These are phyloP conservation scores for Chlamydomonas reinhardtii DNA, from an alignment of 163 green algal genomes.

Conservation along the genomic window DNA sequence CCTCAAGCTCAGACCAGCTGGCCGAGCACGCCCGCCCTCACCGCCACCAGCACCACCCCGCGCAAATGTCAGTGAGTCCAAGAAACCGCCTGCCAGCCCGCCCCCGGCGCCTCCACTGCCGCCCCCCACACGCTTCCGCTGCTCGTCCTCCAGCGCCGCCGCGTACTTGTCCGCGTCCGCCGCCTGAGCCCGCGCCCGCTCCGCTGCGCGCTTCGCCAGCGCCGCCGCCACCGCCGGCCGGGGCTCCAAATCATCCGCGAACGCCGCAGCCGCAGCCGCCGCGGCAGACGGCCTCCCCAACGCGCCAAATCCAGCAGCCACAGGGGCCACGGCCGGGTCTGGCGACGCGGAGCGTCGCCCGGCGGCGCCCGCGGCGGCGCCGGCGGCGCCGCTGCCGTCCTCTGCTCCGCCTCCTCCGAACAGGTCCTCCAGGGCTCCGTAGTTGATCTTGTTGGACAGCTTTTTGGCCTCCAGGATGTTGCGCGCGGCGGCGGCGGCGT, in stretches of 20 bases:
- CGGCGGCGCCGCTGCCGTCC: not conserved
- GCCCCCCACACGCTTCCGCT: constrained; percentile 8
- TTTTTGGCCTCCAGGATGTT: constrained; percentile 64
- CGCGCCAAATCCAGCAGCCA: not conserved
- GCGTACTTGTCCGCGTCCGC: constrained; percentile 11
- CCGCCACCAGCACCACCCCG: not conserved
- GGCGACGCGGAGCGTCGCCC: not conserved
- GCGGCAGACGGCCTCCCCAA: not conserved
- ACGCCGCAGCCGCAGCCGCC: not conserved
- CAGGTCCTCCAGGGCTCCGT: constrained; percentile 64
- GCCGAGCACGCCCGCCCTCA: not conserved
- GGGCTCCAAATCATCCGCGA: not conserved
- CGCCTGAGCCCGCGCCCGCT: not conserved
- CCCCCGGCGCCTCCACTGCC: not conserved
- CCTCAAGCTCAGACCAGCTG: constrained; percentile 13
- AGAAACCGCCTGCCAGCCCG: constrained; percentile 48
- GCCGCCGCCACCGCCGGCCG: not conserved
- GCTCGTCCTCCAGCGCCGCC: constrained; percentile 46
- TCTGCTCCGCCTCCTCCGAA: constrained; percentile 48
- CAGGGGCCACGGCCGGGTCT: not conserved
- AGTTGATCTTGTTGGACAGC: constrained; percentile 80
- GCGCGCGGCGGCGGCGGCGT: constrained; percentile 61
- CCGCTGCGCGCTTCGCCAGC: constrained; percentile 6
- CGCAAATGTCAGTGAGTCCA: constrained; percentile 54
- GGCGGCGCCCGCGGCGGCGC: no score